phyloP scores from a whole-genome alignment of 2,329 filamentous ascomycete species.

The Aspergillus flavus region DNA sequence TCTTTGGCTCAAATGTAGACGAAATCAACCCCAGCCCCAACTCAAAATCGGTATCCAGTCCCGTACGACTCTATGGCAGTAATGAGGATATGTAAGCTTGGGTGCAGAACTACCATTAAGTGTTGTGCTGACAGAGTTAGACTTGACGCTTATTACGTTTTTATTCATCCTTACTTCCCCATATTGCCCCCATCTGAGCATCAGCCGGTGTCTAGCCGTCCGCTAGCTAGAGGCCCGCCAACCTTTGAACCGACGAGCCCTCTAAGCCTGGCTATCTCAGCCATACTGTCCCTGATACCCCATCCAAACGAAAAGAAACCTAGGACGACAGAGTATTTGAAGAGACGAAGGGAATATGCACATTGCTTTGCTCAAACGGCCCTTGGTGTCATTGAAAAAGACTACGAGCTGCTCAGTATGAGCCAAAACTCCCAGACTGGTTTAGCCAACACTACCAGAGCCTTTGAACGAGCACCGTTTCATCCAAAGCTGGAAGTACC shows the following conservation, averaged over 20 bases:
- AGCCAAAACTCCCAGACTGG: slow-evolving; percentile 12
- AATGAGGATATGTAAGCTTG: slow-evolving; percentile 46
- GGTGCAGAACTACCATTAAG: neutral
- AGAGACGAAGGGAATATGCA: slow-evolving; percentile 25
- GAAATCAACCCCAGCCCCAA: neutral
- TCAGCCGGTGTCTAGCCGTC: slow-evolving; percentile 19
- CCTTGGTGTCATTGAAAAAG: slow-evolving; percentile 27
- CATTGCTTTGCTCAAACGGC: slow-evolving; percentile 28
- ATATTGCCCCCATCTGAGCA: slow-evolving; percentile 29
- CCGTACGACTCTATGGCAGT: slow-evolving; percentile 48
- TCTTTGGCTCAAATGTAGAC: slow-evolving; percentile 16
- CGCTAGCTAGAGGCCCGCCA: slow-evolving; percentile 7
- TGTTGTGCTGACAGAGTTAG: slow-evolving; percentile 16
- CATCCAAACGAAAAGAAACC: slow-evolving; percentile 25
- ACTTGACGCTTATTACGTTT: slow-evolving; percentile 35
- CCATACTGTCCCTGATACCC: slow-evolving; percentile 32
- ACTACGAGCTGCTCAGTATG: slow-evolving; percentile 26
- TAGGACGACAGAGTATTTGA: slow-evolving; percentile 21
- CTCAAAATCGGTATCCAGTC: neutral
- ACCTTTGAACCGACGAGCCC: slow-evolving; percentile 27
- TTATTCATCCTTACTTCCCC: slow-evolving; percentile 34
- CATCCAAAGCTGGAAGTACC: slow-evolving; percentile 25
- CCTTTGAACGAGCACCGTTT: slow-evolving; percentile 16
- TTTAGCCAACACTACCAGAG: slow-evolving; percentile 6
- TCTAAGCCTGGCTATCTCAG: slow-evolving; percentile 30